Conservation (phyloP, 1,139 yeast genomes). For the Magnusiomyces suaveolens region DNA sequence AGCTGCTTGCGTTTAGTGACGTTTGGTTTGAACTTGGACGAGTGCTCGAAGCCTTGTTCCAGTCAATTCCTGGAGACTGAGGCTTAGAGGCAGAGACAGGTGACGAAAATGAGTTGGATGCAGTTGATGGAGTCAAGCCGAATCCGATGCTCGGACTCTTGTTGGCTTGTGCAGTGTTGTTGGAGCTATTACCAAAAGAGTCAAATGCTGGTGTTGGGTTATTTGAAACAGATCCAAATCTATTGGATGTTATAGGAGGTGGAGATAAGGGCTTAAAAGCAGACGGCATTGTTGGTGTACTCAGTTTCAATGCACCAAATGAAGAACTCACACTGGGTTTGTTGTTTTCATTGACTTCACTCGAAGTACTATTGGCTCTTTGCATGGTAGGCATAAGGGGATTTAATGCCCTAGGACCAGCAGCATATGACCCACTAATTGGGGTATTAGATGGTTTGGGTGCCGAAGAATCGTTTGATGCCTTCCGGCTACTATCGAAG, state of each 20-base stretch:
- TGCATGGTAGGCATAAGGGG: background rate
- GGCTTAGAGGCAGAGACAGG: background rate
- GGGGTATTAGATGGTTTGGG: background rate
- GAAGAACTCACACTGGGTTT: background rate
- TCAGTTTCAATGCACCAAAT: conserved; percentile 14
- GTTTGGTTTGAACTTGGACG: background rate
- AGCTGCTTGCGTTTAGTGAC: background rate
- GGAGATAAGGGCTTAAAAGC: background rate
- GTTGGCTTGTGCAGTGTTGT: background rate
- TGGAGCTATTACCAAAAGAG: background rate
- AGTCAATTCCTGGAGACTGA: conserved; percentile 3
- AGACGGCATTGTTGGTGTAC: background rate
- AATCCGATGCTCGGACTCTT: background rate
- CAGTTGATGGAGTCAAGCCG: background rate
- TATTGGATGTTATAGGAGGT: background rate
- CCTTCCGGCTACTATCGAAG: background rate
- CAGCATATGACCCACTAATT: background rate
- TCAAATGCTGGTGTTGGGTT: background rate
- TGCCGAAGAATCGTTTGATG: background rate
- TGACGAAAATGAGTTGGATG: background rate
- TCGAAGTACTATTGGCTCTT: too few species aligned
- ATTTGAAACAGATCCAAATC: background rate
- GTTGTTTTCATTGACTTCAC: background rate
- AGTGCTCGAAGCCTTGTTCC: conserved; percentile 1
- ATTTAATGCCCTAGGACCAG: background rate